phyloP scores from a whole-genome alignment of 345 rosid species.

The Syzygium grande region DNA sequence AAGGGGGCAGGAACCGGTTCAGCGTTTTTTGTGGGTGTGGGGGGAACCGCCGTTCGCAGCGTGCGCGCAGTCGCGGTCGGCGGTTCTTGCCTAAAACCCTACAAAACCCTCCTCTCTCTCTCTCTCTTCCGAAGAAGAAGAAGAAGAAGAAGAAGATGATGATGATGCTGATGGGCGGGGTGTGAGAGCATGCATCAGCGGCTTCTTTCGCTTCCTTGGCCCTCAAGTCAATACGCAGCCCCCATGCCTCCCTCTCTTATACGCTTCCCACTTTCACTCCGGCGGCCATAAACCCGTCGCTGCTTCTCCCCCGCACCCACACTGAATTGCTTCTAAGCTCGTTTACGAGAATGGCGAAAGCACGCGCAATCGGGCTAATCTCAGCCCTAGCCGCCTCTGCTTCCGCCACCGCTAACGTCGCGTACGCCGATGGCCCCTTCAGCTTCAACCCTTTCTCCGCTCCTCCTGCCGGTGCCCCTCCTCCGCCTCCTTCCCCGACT shows the following conservation, averaged over 20 bases:
- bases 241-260: neutral
- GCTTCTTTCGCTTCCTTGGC: neutral
- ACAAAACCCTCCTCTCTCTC: neutral
- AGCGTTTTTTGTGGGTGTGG: neutral
- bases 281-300: neutral
- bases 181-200: neutral
- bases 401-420: constrained; percentile 26
- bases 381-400: constrained; percentile 67
- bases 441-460: constrained; percentile 34
- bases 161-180: neutral
- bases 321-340: neutral
- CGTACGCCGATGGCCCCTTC: constrained; percentile 64
- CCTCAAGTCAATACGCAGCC: neutral
- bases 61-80: neutral
- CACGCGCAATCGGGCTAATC: constrained; percentile 45
- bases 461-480: constrained; percentile 10
- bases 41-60: neutral
- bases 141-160: neutral
- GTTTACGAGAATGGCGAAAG: constrained; percentile 38
- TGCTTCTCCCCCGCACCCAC: neutral
- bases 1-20: neutral
- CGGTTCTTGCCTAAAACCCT: neutral
- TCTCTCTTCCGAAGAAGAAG: neutral
- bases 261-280: neutral
- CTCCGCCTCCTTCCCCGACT: neutral